Evolutionary conservation across 176 grass and related monocot species (phyloP).

Genomic region (Musa itinerans): DNA sequence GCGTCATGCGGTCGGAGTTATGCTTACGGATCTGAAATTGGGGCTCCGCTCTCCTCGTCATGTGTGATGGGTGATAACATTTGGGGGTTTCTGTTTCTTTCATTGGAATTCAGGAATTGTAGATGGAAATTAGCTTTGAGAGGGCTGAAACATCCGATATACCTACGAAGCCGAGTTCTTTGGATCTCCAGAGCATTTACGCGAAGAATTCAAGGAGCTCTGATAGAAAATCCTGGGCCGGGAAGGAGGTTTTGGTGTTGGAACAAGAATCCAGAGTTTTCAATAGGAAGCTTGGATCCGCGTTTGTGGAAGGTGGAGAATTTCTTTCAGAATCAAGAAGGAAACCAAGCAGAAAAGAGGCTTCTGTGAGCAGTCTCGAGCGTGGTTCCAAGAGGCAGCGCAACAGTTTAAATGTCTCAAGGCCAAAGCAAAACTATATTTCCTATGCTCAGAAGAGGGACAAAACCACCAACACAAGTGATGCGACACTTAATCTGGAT

Average conservation of each 20-base stretch:
- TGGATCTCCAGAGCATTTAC: conserved; percentile 38
- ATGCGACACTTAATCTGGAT: conserved; percentile 41
- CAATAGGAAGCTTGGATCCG: conserved; percentile 16
- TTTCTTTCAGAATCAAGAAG: conserved; percentile 6
- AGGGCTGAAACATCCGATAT: conserved; percentile 33
- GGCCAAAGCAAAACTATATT: conserved; percentile 33
- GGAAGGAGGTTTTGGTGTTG: conserved; percentile 35
- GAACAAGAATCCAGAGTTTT: conserved; percentile 18
- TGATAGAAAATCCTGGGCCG: conserved; percentile 29
- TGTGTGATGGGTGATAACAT: conserved; percentile 57
- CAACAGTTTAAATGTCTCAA: conserved; percentile 31
- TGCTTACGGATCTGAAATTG: conserved; percentile 36
- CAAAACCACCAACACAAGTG: conserved; percentile 29
- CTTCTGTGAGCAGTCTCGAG: conserved; percentile 29
- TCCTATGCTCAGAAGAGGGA: conserved; percentile 18
- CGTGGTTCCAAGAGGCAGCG: conserved; percentile 44
- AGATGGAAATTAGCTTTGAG: conserved; percentile 59
- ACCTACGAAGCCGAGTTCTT: conserved; percentile 35
- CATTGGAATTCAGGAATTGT: conserved; percentile 32
- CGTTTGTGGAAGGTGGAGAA: conserved; percentile 23
- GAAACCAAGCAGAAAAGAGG: conserved; percentile 30
- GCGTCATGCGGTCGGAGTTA: conserved; percentile 32
- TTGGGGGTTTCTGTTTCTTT: conserved; percentile 24
- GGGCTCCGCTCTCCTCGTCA: conserved; percentile 21
- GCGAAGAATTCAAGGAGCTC: conserved; percentile 38